Evolutionary conservation across 2,329 filamentous ascomycete genomes (phyloP), one percentile per base, ranked within the genome.

Genomic region (Colletotrichum aenigma): DNA sequence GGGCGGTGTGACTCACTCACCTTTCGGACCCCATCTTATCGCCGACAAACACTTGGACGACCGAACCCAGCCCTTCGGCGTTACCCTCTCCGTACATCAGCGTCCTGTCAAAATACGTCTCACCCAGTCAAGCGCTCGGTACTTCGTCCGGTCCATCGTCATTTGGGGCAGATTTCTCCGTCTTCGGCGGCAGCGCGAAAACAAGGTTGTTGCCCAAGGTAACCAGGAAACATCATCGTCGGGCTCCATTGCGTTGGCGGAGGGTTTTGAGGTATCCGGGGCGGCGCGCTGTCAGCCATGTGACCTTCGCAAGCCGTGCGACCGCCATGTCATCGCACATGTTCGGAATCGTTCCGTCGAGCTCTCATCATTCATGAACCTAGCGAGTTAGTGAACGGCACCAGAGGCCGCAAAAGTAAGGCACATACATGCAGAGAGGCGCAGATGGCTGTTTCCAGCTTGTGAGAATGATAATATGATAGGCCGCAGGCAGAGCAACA

Each of bases 1-100:
- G 38, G 66, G 61, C 68, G 68, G 68, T 75, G 70, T 75, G 72
- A 71, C 72, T 75, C 72, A 75, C 68, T 60, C 28, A 30, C 30
- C 56, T 30, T 21, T n/a, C 56, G 18, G n/a, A 21, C 28, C 32
- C 16, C 36, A 12, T 55, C 66, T 71, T 71, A 75, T 75, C 68
- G 72, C 72, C 72, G 72, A 75, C 38, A 43, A 43, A 43, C 38
- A 43, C 38, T 43, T 43, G 38, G 18, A 73, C 61, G 34, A 65
- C 32, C 61, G 61, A 61, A 62, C 38, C 60, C 58, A 52, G 18
- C 28, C 18, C 26, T 66, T 74, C 72, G 68, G 72, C 58, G 56
- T 64, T 69, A 34, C 28, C 26, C 18, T 28, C 21, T 21, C 24
- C 8, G 28, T 6, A 2, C 18, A 30, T 28, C 36, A 38, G 36